Conservation (phyloP, 208 protist genomes). For the Entamoeba dispar region DNA sequence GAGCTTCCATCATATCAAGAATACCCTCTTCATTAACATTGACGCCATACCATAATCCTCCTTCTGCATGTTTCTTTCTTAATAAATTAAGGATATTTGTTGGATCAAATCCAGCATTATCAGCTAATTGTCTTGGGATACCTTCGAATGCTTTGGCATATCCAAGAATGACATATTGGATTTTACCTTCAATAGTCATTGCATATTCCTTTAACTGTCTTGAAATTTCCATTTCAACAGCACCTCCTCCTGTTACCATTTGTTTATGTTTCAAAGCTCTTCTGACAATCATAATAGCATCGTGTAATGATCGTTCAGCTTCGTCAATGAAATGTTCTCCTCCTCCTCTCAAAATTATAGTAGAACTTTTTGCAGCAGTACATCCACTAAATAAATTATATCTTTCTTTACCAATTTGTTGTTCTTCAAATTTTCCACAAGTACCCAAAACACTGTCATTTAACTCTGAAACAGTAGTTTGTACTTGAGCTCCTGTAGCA, state of each 20-base stretch:
- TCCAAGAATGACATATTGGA: slow-evolving; percentile 86
- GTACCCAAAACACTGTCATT: slow-evolving; percentile 63
- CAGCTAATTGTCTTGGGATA: slow-evolving; percentile 86
- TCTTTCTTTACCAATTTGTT: slow-evolving; percentile 79
- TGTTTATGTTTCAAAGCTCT: slow-evolving; percentile 72
- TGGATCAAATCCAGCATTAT: slow-evolving; percentile 98
- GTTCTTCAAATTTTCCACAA: slow-evolving; percentile 88
- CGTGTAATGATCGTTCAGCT: slow-evolving; percentile 94
- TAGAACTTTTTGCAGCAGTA: slow-evolving; percentile 56
- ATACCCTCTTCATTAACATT: slow-evolving; percentile 80
- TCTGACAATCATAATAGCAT: slow-evolving; percentile 96
- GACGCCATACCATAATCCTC: slow-evolving; percentile 72
- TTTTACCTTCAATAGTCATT: slow-evolving; percentile 78
- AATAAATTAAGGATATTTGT: slow-evolving; percentile 97
- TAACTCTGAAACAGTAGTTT: slow-evolving; percentile 85
- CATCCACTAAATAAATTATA: slow-evolving; percentile 98
- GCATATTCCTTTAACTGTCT: slow-evolving; percentile 76
- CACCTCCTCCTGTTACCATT: slow-evolving; percentile 94
- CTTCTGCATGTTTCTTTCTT: slow-evolving; percentile 74
- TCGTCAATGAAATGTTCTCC: slow-evolving; percentile 95
- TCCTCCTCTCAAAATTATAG: slow-evolving; percentile 76
- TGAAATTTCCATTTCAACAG: slow-evolving; percentile 97
- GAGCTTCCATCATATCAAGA: slow-evolving; percentile 67
- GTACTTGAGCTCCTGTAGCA: slow-evolving; percentile 68
- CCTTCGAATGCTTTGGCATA: slow-evolving; percentile 95